Base-by-base conservation (phyloP, 768 basidiomycete species). In the Russula sp. region DNA sequence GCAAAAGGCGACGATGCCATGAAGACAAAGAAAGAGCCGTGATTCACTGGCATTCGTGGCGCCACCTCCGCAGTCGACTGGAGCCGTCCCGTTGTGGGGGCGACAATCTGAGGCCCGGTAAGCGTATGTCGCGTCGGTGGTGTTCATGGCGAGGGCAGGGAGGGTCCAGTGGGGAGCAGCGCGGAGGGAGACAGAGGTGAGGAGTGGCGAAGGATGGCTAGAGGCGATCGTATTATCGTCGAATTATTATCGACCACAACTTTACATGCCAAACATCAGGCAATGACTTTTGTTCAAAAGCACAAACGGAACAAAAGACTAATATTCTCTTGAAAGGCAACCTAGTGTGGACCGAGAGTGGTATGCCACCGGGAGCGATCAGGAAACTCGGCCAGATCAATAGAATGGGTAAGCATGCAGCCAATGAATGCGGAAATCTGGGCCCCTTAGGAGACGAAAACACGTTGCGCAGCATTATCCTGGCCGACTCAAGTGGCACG, bases 201-300 rank as follows among this genome's bases (percentile, higher is more conserved):
- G 22, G 22, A 27, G 27, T 27, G 4, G 6, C 11, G 16, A 11
- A n/a, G n/a, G 14, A 37, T 7, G 5, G 20, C 10, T 20, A 13
- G 7, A 10, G 49, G 39, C 3, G 5, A 34, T 20, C 39, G n/a
- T n/a, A 9, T 6, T 27, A 42, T 58, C 45, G 10, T 20, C 2
- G n/a, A 20, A n/a, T 18, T 40, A 47, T 63, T n/a, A 32, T 45
- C n/a, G 16, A 16, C 49, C 55, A 62, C 49, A 62, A n/a, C 22
- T 20, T 35, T 55, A 20, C 22, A 35, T 39, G 34, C 22, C 40
- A 35, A 13, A 20, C 20, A 52, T 40, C 20, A 39, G 27, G 14
- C 7, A 42, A 32, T 39, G 2, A 5, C 16, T 16, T 27, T 27
- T 8, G 40, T 44, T 27, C 39, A 22, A 52, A 51, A 34, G n/a